A percentile compares a stretch with the other conserved stretches of the same genome.
These are phyloP conservation scores for Pythium brachiatum DNA, from an alignment of 352 stramenopile species.

Conservation along the genomic window DNA sequence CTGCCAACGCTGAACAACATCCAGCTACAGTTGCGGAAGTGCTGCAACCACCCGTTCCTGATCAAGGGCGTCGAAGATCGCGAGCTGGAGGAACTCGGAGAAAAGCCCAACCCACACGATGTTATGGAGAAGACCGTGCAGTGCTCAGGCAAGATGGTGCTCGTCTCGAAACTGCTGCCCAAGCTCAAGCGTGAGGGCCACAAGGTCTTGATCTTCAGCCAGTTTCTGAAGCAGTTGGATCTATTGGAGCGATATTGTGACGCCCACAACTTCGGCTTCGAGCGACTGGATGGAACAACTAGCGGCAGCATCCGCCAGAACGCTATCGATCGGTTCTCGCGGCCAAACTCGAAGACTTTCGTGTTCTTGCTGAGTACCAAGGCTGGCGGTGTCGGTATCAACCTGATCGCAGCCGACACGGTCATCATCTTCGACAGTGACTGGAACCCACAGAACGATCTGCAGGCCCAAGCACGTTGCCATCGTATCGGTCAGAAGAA, in stretches of 20 bases:
- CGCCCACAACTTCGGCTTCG: slow-evolving; percentile 84
- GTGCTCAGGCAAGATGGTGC: slow-evolving; percentile 85
- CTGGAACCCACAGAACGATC: slow-evolving; percentile 98
- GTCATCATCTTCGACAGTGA: slow-evolving; percentile 99
- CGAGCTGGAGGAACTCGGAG: slow-evolving; percentile 75
- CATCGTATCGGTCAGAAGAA: slow-evolving; percentile 99
- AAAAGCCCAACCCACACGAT: slow-evolving; percentile 36
- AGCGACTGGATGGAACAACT: slow-evolving; percentile 90
- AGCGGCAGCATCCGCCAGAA: slow-evolving; percentile 87
- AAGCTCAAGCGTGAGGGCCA: slow-evolving; percentile 92
- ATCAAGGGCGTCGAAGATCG: slow-evolving; percentile 93
- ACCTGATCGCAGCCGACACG: slow-evolving; percentile 97
- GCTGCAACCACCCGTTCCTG: slow-evolving; percentile 99
- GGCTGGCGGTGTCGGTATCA: slow-evolving; percentile 98
- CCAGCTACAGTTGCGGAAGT: slow-evolving; percentile 99
- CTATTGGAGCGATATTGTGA: slow-evolving; percentile 93
- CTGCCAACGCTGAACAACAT: slow-evolving; percentile 97
- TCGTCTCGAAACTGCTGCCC: slow-evolving; percentile 88
- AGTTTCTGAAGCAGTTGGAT: slow-evolving; percentile 93
- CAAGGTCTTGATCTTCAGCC: slow-evolving; percentile 96
- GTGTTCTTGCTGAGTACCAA: slow-evolving; percentile 98
- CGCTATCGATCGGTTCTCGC: slow-evolving; percentile 97
- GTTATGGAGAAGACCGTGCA: slow-evolving; percentile 86
- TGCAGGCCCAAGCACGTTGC: slow-evolving; percentile 88
- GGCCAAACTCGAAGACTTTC: slow-evolving; percentile 94